Evolutionary conservation across 192 early-diverging fungal species (phyloP).

Genomic region (Backusella morwellensis): DNA sequence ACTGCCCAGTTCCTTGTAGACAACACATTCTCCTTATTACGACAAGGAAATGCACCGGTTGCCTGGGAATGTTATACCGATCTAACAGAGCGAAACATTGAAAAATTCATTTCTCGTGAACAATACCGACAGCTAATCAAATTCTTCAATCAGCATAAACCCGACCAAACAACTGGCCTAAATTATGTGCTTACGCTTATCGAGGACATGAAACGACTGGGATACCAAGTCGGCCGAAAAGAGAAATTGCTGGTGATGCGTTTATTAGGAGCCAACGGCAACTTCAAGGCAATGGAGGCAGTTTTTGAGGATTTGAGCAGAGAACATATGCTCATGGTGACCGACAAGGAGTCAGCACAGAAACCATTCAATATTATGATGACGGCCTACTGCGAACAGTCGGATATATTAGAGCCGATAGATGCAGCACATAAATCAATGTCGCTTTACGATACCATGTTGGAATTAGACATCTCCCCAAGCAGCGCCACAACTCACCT

Average conservation of each 20-base stretch:
- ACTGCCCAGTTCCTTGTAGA: conserved; percentile 26
- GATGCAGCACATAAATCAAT: conserved; percentile 55
- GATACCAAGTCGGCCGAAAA: conserved; percentile 18
- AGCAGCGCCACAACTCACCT: conserved; percentile 37
- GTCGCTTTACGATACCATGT: conserved; percentile 61
- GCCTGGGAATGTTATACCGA: conserved; percentile 40
- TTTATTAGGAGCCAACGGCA: conserved; percentile 27
- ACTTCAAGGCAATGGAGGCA: conserved; percentile 29
- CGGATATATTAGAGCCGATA: not conserved
- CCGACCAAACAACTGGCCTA: not conserved
- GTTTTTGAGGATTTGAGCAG: conserved; percentile 20
- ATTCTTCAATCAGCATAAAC: conserved; percentile 15
- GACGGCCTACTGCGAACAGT: conserved; percentile 11
- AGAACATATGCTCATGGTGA: conserved; percentile 5
- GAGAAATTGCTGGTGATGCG: conserved; percentile 34
- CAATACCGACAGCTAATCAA: conserved; percentile 24
- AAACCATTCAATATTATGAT: conserved; percentile 24
- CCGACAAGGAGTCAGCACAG: conserved; percentile 8
- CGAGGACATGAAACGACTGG: conserved; percentile 35
- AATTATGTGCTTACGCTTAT: conserved; percentile 27
- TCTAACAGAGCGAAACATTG: conserved; percentile 15
- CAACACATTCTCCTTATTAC: conserved; percentile 10
- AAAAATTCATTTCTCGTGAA: conserved; percentile 27
- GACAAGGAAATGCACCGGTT: conserved; percentile 8
- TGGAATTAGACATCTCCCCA: conserved; percentile 53